phyloP scores from a whole-genome alignment of 352 stramenopile species.

The Phytophthora crassamura region DNA sequence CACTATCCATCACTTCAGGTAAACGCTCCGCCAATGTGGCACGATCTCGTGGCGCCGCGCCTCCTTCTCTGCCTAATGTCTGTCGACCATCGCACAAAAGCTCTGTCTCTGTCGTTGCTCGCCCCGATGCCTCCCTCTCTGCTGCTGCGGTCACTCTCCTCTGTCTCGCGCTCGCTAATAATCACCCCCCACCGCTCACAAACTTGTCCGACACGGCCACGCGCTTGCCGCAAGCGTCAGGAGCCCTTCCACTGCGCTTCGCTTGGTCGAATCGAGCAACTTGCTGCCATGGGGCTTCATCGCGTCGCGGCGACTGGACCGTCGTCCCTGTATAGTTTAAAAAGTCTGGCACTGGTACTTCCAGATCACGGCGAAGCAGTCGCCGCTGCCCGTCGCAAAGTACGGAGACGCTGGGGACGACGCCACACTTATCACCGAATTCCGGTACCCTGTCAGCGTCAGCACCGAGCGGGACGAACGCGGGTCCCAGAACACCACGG shows the following conservation, averaged over 20 bases:
- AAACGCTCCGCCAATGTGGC: constrained; percentile 29
- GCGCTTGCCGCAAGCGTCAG: constrained; percentile 31
- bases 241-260: constrained; percentile 33
- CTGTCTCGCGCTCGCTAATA: constrained; percentile 31
- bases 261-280: constrained; percentile 12
- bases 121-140: constrained; percentile 37
- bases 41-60: constrained; percentile 2
- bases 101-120: constrained; percentile 41
- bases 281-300: constrained; percentile 16
- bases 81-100: constrained; percentile 44
- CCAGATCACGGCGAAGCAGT: constrained; percentile 88
- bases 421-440: constrained; percentile 89
- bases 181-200: constrained; percentile 13
- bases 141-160: constrained; percentile 23
- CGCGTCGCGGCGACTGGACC: constrained; percentile 33
- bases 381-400: constrained; percentile 85
- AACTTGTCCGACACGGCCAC: constrained; percentile 4
- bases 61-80: constrained; percentile 36
- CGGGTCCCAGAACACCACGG: constrained; percentile 89
- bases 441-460: constrained; percentile 84
- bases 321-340: constrained; percentile 73
- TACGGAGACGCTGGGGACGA: constrained; percentile 85
- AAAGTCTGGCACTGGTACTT: constrained; percentile 90
- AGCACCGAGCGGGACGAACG: constrained; percentile 83
- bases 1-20: constrained; percentile 41